Evolutionary conservation across 2,329 filamentous ascomycete genomes (phyloP).

Genomic region (Aureobasidium sp.): DNA sequence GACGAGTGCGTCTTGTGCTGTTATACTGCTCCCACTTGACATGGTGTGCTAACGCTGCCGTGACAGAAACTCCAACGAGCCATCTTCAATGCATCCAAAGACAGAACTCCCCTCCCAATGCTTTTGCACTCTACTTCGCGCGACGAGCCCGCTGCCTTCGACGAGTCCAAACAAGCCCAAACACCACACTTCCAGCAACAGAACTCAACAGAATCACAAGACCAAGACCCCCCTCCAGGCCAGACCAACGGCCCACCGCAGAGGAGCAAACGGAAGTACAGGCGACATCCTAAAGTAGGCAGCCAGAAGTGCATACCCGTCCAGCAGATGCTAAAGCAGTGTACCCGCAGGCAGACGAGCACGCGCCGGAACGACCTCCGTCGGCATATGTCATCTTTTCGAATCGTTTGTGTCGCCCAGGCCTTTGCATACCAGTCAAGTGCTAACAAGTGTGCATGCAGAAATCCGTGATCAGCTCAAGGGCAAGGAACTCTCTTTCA

Average conservation of each 20-base stretch:
- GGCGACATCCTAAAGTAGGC: slow-evolving; percentile 64
- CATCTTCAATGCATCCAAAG: slow-evolving; percentile 35
- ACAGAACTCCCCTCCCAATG: neutral
- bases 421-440: neutral
- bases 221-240: neutral
- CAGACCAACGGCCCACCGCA: neutral
- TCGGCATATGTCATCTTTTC: slow-evolving; percentile 83
- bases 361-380: slow-evolving; percentile 70
- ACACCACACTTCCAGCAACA: neutral
- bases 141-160: slow-evolving; percentile 47
- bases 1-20: slow-evolving; percentile 52
- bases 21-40: neutral
- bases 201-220: slow-evolving; percentile 20
- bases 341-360: slow-evolving; percentile 56
- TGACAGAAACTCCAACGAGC: slow-evolving; percentile 70
- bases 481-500: slow-evolving; percentile 68
- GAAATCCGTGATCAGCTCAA: slow-evolving; percentile 72
- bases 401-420: slow-evolving; percentile 53
- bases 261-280: slow-evolving; percentile 61
- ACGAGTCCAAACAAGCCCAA: slow-evolving; percentile 42
- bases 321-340: slow-evolving; percentile 14
- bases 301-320: neutral
- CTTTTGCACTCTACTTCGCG: slow-evolving; percentile 26
- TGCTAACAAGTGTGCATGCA: slow-evolving; percentile 23
- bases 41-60: neutral